Percentiles rank a stretch among this genome's conserved stretches.
Evolutionary conservation across 1,139 yeast genomes (phyloP).

Genomic region (Groenewaldozyma sp.): DNA sequence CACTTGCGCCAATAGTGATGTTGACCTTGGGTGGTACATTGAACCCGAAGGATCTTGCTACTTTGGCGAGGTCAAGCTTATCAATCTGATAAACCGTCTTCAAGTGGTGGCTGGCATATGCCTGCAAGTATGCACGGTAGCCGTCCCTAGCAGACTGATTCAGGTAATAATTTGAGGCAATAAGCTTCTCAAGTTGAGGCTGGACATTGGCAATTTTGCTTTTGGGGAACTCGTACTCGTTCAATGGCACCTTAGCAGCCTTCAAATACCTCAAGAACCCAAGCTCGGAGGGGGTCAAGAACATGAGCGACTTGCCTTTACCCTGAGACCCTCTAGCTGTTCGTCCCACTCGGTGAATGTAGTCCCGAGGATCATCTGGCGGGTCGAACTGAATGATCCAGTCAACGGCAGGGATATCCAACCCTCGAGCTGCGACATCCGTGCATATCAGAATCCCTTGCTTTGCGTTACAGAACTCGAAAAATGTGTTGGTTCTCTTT

Average conservation of each 20-base stretch:
- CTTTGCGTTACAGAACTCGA: conserved; percentile 94
- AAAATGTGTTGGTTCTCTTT: conserved; percentile 93
- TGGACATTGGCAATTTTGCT: conserved; percentile 94
- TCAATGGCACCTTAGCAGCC: conserved; percentile 93
- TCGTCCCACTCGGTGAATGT: conserved; percentile 96
- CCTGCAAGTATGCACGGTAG: conserved; percentile 90
- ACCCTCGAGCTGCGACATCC: conserved; percentile 97
- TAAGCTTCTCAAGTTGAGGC: conserved; percentile 81
- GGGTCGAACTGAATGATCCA: conserved; percentile 98
- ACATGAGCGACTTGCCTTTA: conserved; percentile 90
- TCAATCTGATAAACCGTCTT: conserved; percentile 95
- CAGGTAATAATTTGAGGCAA: conserved; percentile 85
- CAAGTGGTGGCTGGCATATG: conserved; percentile 92
- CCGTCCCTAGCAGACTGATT: conserved; percentile 97
- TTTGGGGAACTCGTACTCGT: conserved; percentile 92
- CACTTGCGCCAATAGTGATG: conserved; percentile 90
- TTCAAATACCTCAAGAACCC: conserved; percentile 91
- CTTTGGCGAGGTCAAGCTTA: conserved; percentile 85
- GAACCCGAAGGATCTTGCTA: conserved; percentile 92
- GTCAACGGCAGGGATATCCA: conserved; percentile 94
- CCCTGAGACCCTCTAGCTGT: conserved; percentile 94
- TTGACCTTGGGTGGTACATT: conserved; percentile 95
- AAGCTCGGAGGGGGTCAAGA: conserved; percentile 83
- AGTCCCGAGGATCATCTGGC: conserved; percentile 98
- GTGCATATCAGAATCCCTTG: conserved; percentile 91